Evolutionary conservation across 2,329 filamentous ascomycete species (phyloP).

Genomic region (Colletotrichum limetticola): DNA sequence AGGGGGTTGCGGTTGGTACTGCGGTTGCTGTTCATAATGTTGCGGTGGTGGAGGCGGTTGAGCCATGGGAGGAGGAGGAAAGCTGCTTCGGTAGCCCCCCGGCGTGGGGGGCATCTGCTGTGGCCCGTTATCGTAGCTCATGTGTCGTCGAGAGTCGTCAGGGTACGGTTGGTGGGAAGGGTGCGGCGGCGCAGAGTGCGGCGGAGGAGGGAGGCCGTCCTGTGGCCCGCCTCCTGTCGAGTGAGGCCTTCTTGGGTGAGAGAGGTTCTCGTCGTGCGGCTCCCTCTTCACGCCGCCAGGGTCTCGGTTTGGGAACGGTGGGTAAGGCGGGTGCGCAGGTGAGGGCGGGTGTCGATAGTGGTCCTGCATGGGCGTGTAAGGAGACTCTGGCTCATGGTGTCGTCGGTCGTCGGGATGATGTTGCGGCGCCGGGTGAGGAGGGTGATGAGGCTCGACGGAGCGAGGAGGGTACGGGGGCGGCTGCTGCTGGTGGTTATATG

Average conservation of each 20-base stretch:
- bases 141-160: conserved; percentile 62
- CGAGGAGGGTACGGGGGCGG: conserved; percentile 44
- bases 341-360: conserved; percentile 59
- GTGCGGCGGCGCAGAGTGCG: conserved; percentile 46
- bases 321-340: conserved; percentile 56
- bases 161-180: conserved; percentile 47
- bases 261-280: conserved; percentile 57
- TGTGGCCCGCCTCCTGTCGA: conserved; percentile 56
- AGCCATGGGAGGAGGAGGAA: conserved; percentile 49
- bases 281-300: conserved; percentile 67
- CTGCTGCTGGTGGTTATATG: conserved; percentile 46
- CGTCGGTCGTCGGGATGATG: conserved; percentile 59
- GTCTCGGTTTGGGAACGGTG: conserved; percentile 59
- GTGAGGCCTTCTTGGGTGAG: conserved; percentile 60
- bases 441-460: conserved; percentile 50
- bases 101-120: conserved; percentile 56
- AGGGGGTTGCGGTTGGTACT: conserved; percentile 42
- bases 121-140: conserved; percentile 62
- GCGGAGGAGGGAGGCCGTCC: conserved; percentile 48
- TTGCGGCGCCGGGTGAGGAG: conserved; percentile 43
- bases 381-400: conserved; percentile 64
- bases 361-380: conserved; percentile 66
- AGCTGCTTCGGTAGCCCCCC: conserved; percentile 54
- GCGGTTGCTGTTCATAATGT: conserved; percentile 44
- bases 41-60: conserved; percentile 46